These are phyloP conservation scores for Tephrocybe sp. DNA, from an alignment of 768 basidiomycete genomes.

Conservation along the genomic window DNA sequence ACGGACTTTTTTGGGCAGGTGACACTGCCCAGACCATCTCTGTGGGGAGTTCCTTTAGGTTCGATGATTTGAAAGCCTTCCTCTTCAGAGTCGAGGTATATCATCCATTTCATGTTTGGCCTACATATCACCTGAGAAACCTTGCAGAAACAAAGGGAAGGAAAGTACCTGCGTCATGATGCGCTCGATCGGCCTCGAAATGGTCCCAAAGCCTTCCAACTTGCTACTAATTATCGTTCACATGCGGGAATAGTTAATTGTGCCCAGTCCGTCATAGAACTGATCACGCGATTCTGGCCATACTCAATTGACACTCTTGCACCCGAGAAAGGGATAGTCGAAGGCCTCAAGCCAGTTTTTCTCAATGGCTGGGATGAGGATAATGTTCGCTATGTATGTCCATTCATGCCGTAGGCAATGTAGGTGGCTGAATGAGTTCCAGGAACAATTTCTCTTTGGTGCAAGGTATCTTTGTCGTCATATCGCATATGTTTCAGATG, in stretches of 20 bases:
- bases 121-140: not conserved
- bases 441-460: slow-evolving; percentile 61
- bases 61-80: slow-evolving; percentile 71
- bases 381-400: slow-evolving; percentile 34
- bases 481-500: not conserved
- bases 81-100: slow-evolving; percentile 60
- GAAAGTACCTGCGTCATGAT: slow-evolving; percentile 5
- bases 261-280: slow-evolving; percentile 62
- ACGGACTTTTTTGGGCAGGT: slow-evolving; percentile 78
- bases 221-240: slow-evolving; percentile 67
- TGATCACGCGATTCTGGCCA: slow-evolving; percentile 63
- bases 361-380: slow-evolving; percentile 47
- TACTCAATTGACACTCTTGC: slow-evolving; percentile 59
- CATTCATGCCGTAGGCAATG: not conserved
- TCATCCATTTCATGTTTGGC: not conserved
- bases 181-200: not conserved
- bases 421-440: not conserved
- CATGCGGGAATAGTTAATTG: slow-evolving; percentile 76
- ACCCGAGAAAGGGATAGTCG: slow-evolving; percentile 54
- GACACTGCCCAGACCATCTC: slow-evolving; percentile 82
- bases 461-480: slow-evolving; percentile 34
- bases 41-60: slow-evolving; percentile 69
- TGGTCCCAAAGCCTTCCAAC: slow-evolving; percentile 45
- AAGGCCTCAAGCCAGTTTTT: slow-evolving; percentile 59
- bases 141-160: slow-evolving; percentile 10